Conservation (phyloP, 805 yeast genomes). For the Cyberlindnera maritima region DNA sequence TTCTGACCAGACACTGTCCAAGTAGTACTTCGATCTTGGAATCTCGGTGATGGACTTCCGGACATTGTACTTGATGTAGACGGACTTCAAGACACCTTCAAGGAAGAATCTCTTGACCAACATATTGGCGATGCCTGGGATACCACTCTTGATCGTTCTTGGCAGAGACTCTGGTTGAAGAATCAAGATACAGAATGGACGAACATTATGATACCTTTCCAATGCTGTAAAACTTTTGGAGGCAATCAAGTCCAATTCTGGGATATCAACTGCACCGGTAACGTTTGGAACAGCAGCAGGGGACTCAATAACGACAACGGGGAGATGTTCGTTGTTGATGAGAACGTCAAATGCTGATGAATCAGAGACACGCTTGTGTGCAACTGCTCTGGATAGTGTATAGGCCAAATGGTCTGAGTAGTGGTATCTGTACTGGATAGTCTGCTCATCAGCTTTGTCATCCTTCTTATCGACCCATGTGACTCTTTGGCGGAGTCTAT, state of each 20-base stretch:
- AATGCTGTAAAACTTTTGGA: conserved; percentile 43
- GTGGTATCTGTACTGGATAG: conserved; percentile 52
- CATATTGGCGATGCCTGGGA: conserved; percentile 91
- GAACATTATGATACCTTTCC: conserved; percentile 62
- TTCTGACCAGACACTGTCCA: conserved; percentile 82
- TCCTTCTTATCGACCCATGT: conserved; percentile 59
- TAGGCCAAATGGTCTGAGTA: conserved; percentile 86
- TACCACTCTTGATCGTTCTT: conserved; percentile 77
- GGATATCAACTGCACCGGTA: conserved; percentile 32
- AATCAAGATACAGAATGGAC: conserved; percentile 78
- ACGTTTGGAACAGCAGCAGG: conserved; percentile 40
- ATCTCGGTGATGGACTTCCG: conserved; percentile 59
- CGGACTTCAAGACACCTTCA: conserved; percentile 76
- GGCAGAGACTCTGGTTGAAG: conserved; percentile 82
- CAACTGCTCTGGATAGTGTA: conserved; percentile 74
- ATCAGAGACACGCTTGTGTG: conserved; percentile 68
- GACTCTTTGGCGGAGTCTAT: conserved; percentile 75
- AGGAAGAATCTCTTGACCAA: conserved; percentile 72
- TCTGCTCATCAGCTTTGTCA: conserved; percentile 2
- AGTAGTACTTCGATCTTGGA: conserved; percentile 71
- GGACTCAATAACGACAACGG: conserved; percentile 84
- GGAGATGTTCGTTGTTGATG: conserved; percentile 70
- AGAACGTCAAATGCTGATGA: conserved; percentile 88
- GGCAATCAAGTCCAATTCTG: conserved; percentile 48
- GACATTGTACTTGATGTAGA: conserved; percentile 76